phyloP scores from a whole-genome alignment of 768 basidiomycete species.

The Rhizopogon vesiculosus region DNA sequence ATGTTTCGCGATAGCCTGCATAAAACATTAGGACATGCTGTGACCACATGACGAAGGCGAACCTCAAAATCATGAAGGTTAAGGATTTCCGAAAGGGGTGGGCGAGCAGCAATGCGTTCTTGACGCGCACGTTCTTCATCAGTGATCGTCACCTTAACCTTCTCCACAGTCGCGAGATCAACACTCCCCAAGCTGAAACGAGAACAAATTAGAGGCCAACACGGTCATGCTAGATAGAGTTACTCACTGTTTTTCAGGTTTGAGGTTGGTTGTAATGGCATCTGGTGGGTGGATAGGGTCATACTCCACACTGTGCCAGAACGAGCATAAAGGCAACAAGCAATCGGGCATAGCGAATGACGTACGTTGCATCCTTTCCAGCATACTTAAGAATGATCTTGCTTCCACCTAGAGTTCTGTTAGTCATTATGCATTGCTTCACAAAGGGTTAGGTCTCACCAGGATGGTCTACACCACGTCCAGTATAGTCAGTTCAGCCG shows the following conservation, averaged over 20 bases:
- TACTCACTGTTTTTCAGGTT: constrained; percentile 69
- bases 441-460: not conserved
- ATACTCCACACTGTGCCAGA: constrained; percentile 51
- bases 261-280: constrained; percentile 66
- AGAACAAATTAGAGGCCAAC: not conserved
- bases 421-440: constrained; percentile 8
- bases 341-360: constrained; percentile 12
- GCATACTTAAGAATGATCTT: constrained; percentile 81
- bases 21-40: not conserved
- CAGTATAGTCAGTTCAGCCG: constrained; percentile 3
- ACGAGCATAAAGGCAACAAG: not conserved
- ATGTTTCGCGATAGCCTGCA: constrained; percentile 69
- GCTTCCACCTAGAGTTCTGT: constrained; percentile 50
- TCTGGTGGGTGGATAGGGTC: constrained; percentile 83
- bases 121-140: constrained; percentile 67
- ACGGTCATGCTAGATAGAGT: not conserved
- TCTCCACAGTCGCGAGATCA: constrained; percentile 59
- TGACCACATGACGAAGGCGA: constrained; percentile 5
- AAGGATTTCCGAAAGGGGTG: constrained; percentile 69
- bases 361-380: constrained; percentile 83
- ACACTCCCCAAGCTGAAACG: constrained; percentile 55
- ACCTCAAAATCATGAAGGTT: constrained; percentile 93
- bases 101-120: constrained; percentile 53
- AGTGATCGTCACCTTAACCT: constrained; percentile 56
- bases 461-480: not conserved